Percentiles rank a stretch among this genome's conserved stretches.
Evolutionary conservation across 2,329 filamentous ascomycete genomes (phyloP).

Genomic region (Pezicula neosporulosa): DNA sequence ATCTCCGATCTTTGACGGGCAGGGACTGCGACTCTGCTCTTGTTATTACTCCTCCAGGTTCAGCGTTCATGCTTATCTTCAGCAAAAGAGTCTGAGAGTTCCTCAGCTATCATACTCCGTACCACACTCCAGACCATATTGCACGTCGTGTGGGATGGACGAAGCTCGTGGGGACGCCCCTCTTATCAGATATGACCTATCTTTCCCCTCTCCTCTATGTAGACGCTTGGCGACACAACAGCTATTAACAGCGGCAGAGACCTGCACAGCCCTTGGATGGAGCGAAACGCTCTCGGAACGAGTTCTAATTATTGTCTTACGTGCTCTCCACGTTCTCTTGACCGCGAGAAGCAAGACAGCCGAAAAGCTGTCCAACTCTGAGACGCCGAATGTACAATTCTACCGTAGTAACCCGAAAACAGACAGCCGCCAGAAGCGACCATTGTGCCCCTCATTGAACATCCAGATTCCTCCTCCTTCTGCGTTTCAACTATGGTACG

Average conservation of each 20-base stretch:
- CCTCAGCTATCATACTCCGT: no score
- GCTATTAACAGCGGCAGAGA: no score
- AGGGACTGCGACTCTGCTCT: constrained; percentile 5
- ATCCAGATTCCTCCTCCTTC: background rate
- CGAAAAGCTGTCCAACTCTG: background rate
- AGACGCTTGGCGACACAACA: no score
- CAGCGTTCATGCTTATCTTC: background rate
- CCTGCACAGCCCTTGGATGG: background rate
- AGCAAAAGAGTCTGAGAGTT: constrained; percentile 5
- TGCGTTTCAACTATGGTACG: background rate
- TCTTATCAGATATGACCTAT: no score
- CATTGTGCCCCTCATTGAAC: background rate
- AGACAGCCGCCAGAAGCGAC: constrained; percentile 1
- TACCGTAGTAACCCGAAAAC: background rate
- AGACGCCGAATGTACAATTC: background rate
- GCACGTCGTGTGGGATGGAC: no score
- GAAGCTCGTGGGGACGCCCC: no score
- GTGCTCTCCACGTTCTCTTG: background rate
- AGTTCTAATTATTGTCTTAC: no score
- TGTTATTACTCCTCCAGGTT: constrained; percentile 12
- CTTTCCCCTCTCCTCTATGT: constrained; percentile 3
- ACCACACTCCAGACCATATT: no score
- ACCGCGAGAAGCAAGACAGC: background rate
- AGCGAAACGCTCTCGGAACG: constrained; percentile 2
- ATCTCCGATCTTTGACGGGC: constrained; percentile 1